Evolutionary conservation across 352 stramenopile genomes (phyloP).

Genomic region (Phytophthora sp.): DNA sequence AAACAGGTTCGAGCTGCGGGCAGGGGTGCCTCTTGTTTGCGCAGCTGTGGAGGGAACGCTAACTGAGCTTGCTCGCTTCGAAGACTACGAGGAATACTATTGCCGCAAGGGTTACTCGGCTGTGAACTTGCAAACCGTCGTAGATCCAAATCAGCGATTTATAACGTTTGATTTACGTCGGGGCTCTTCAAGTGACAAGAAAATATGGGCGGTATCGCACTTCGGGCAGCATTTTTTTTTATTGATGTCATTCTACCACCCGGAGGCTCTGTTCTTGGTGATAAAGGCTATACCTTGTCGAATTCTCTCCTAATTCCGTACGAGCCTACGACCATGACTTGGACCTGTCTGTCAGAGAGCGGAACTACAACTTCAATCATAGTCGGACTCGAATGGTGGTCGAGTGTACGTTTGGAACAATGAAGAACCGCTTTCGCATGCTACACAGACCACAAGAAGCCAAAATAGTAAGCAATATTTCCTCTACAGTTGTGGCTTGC

Average conservation of each 20-base stretch:
- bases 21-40: constrained; percentile 1
- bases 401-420: not conserved
- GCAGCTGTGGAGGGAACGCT: constrained; percentile 4
- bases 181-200: constrained; percentile 13
- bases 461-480: not conserved
- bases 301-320: constrained; percentile 1
- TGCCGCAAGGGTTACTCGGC: not conserved
- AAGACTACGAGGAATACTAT: constrained; percentile 7
- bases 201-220: constrained; percentile 5
- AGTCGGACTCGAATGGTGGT: too few relatives aligned
- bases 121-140: constrained; percentile 7
- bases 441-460: constrained; percentile 4
- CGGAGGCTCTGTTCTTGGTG: not conserved
- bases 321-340: not conserved
- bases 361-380: constrained; percentile 7
- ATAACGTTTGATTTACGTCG: not conserved
- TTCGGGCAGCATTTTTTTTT: constrained; percentile 4
- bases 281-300: constrained; percentile 4
- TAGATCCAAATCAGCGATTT: not conserved
- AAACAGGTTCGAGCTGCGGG: not conserved
- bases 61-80: not conserved
- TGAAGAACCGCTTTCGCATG: constrained; percentile 1
- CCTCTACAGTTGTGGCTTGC: constrained; percentile 1
- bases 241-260: not conserved
- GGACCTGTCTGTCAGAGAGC: not conserved